phyloP scores from a whole-genome alignment of 345 rosid species.

The Carallia brachiata region DNA sequence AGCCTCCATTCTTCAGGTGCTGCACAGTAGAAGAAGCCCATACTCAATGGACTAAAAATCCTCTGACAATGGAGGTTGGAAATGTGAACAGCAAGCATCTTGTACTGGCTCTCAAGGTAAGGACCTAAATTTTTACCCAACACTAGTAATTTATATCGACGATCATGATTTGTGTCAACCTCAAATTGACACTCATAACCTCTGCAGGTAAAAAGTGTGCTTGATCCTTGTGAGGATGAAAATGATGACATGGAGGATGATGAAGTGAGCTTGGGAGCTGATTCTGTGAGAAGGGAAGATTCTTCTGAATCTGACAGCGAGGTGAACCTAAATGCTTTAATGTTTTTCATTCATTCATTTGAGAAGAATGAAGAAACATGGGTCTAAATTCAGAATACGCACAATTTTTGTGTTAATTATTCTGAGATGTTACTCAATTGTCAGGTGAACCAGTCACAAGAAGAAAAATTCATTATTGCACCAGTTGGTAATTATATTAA shows the following conservation, averaged over 20 bases:
- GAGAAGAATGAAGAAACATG: no score
- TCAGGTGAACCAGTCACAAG: constrained; percentile 66
- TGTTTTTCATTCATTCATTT: neutral
- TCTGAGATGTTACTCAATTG: constrained; percentile 18
- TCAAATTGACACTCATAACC: constrained; percentile 11
- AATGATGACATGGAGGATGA: constrained; percentile 63
- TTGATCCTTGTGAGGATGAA: constrained; percentile 96
- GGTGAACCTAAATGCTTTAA: constrained; percentile 42
- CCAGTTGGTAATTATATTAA: constrained; percentile 58
- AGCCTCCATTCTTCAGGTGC: constrained; percentile 93
- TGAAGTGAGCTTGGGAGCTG: constrained; percentile 59
- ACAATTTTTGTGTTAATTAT: neutral
- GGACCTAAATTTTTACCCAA: constrained; percentile 10
- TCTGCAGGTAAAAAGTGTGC: constrained; percentile 88
- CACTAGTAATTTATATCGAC: constrained; percentile 6
- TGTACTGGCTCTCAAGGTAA: constrained; percentile 81
- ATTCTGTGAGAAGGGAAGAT: constrained; percentile 53
- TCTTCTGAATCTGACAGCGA: constrained; percentile 79
- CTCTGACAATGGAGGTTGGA: constrained; percentile 94
- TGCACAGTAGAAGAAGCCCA: constrained; percentile 83
- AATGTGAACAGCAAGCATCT: constrained; percentile 96
- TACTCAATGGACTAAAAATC: constrained; percentile 76
- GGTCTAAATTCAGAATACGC: no score
- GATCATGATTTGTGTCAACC: neutral
- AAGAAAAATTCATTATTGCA: constrained; percentile 53